Evolutionary conservation across 495 filamentous ascomycete genomes (phyloP).

Genomic region (Platismatia glauca): DNA sequence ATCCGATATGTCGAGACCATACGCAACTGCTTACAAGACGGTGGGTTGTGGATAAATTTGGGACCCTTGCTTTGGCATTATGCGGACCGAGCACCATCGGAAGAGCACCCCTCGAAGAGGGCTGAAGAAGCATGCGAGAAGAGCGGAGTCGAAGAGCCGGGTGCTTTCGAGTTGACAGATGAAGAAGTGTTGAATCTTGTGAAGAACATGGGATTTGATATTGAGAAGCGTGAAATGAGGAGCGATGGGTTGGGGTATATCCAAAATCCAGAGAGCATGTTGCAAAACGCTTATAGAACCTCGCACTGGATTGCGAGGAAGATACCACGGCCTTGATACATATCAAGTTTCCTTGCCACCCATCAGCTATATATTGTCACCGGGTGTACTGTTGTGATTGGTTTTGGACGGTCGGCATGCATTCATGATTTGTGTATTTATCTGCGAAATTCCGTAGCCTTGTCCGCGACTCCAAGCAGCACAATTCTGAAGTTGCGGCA

Average conservation of each 20-base stretch:
- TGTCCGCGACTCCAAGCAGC: too few relatives aligned
- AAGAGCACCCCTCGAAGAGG: constrained; percentile 10
- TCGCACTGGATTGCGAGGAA: constrained; percentile 83
- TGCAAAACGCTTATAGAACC: constrained; percentile 68
- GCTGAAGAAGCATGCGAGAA: neutral
- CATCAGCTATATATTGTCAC: too few relatives aligned
- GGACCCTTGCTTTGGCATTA: constrained; percentile 92
- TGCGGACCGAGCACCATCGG: constrained; percentile 32
- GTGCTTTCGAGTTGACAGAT: constrained; percentile 76
- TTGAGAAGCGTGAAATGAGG: constrained; percentile 31
- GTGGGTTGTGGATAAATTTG: constrained; percentile 79
- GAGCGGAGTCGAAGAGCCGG: constrained; percentile 62
- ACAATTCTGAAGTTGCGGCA: too few relatives aligned
- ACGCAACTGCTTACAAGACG: constrained; percentile 61
- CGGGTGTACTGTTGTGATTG: too few relatives aligned
- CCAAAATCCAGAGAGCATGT: constrained; percentile 72
- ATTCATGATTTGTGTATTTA: too few relatives aligned
- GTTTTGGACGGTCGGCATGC: too few relatives aligned
- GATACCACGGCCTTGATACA: constrained; percentile 24
- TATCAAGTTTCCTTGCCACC: too few relatives aligned
- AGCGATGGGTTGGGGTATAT: constrained; percentile 67
- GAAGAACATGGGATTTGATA: constrained; percentile 63
- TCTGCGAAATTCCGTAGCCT: too few relatives aligned
- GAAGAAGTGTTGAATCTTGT: constrained; percentile 77
- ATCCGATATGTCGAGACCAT: constrained; percentile 82